These are phyloP conservation scores for Hordeum pubiflorum DNA, from an alignment of 202 grass and related monocot genomes.

Conservation along the genomic window DNA sequence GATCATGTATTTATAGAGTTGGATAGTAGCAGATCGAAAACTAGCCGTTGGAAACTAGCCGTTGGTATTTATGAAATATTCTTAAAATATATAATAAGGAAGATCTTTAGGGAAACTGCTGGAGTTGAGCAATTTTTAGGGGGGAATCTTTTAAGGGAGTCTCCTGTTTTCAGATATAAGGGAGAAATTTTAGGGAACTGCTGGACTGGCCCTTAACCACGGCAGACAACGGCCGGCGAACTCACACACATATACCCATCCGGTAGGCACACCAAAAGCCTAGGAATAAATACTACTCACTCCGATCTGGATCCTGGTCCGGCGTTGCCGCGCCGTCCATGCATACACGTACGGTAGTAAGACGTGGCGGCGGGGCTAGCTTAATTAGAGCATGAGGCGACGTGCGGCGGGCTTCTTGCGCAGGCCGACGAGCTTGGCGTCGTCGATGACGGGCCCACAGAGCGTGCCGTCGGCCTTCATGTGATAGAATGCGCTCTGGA, in stretches of 20 bases:
- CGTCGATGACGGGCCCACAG: slow-evolving; percentile 70
- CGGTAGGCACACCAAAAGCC: slow-evolving; percentile 14
- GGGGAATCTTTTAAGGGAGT: too few relatives aligned
- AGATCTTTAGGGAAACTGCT: too few relatives aligned
- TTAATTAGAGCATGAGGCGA: slow-evolving; percentile 23
- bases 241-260: background rate
- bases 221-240: background rate
- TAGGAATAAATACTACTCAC: background rate
- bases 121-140: too few relatives aligned
- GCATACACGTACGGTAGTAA: background rate
- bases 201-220: background rate
- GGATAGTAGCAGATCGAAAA: too few relatives aligned
- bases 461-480: slow-evolving; percentile 73
- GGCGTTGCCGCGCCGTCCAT: background rate
- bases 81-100: too few relatives aligned
- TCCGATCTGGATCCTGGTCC: background rate
- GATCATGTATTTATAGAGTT: too few relatives aligned
- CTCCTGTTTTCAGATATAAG: too few relatives aligned
- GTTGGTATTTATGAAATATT: too few relatives aligned
- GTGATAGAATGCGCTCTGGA: slow-evolving; percentile 78
- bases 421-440: slow-evolving; percentile 49
- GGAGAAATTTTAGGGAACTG: too few relatives aligned
- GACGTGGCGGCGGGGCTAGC: background rate
- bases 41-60: too few relatives aligned
- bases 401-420: slow-evolving; percentile 30